Percentiles rank a stretch among this genome's conserved stretches.
Evolutionary conservation across 108 stramenopile species (phyloP).

Genomic region (Ochromonas danica): DNA sequence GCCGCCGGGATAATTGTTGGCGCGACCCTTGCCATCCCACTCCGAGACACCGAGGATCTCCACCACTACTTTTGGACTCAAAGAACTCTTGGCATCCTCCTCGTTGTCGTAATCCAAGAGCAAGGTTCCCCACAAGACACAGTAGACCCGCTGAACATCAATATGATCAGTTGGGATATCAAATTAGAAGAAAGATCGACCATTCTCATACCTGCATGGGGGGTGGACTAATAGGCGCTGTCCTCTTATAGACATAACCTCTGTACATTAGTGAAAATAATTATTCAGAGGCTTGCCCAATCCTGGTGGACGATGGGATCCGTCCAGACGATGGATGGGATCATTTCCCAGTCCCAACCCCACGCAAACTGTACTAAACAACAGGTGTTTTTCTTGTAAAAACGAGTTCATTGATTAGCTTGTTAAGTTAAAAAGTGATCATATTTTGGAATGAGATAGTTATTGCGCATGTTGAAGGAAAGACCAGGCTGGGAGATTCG

Average conservation of each 20-base stretch:
- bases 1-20: slow-evolving; percentile 4
- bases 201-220: slow-evolving; percentile 6
- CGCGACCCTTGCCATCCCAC: slow-evolving; percentile 36
- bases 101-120: slow-evolving; percentile 32
- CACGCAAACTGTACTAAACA: too few relatives aligned
- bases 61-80: slow-evolving; percentile 10
- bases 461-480: too few relatives aligned
- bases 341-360: too few relatives aligned
- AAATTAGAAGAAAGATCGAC: neutral
- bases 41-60: slow-evolving; percentile 31
- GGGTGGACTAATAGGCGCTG: neutral
- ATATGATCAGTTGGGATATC: neutral
- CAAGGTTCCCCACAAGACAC: slow-evolving; percentile 29
- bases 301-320: too few relatives aligned
- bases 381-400: too few relatives aligned
- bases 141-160: slow-evolving; percentile 20
- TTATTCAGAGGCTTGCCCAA: too few relatives aligned
- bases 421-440: too few relatives aligned
- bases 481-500: too few relatives aligned
- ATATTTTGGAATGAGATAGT: too few relatives aligned
- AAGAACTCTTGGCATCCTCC: slow-evolving; percentile 20
- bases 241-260: neutral
- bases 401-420: too few relatives aligned
- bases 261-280: too few relatives aligned
- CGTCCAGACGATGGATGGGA: too few relatives aligned